Evolutionary conservation across 768 basidiomycete species (phyloP).

Genomic region (Suillus decipiens): DNA sequence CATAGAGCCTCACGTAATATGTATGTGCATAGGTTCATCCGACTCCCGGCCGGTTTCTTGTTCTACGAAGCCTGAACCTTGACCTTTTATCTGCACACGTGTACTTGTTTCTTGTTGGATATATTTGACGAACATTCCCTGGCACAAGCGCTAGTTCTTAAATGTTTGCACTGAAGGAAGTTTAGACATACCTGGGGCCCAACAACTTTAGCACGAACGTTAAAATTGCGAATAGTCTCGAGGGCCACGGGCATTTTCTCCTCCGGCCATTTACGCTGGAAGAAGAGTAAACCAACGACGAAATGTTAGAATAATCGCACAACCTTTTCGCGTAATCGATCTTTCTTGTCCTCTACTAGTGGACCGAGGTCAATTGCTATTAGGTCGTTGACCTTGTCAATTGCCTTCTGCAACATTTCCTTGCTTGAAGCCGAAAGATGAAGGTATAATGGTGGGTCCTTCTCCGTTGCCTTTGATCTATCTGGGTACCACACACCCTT

Average conservation of each 20-base stretch:
- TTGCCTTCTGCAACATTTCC: constrained; percentile 65
- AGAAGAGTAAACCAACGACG: constrained; percentile 15
- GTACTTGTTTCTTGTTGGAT: constrained; percentile 97
- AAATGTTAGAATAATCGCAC: neutral
- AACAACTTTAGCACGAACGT: constrained; percentile 96
- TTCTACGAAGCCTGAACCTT: constrained; percentile 94
- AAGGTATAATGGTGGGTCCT: constrained; percentile 91
- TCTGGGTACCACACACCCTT: constrained; percentile 98
- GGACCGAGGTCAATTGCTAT: constrained; percentile 76
- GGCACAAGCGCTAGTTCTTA: constrained; percentile 8
- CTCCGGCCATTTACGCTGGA: constrained; percentile 95
- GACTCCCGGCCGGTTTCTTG: constrained; percentile 85
- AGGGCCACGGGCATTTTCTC: constrained; percentile 90
- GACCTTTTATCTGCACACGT: constrained; percentile 95
- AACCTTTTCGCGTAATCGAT: constrained; percentile 68
- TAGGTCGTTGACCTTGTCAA: constrained; percentile 73
- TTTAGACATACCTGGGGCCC: constrained; percentile 74
- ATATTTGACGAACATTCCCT: constrained; percentile 98
- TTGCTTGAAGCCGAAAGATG: constrained; percentile 81
- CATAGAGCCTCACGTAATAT: constrained; percentile 69
- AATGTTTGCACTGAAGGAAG: too few relatives aligned
- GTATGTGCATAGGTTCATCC: constrained; percentile 89
- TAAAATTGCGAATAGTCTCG: constrained; percentile 94
- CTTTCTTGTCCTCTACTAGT: constrained; percentile 78
- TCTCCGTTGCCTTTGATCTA: constrained; percentile 85